Percentiles rank a stretch among this genome's conserved stretches.
Evolutionary conservation across 164 flowering plant genomes (phyloP).

Genomic region (Aristolochia contorta): DNA sequence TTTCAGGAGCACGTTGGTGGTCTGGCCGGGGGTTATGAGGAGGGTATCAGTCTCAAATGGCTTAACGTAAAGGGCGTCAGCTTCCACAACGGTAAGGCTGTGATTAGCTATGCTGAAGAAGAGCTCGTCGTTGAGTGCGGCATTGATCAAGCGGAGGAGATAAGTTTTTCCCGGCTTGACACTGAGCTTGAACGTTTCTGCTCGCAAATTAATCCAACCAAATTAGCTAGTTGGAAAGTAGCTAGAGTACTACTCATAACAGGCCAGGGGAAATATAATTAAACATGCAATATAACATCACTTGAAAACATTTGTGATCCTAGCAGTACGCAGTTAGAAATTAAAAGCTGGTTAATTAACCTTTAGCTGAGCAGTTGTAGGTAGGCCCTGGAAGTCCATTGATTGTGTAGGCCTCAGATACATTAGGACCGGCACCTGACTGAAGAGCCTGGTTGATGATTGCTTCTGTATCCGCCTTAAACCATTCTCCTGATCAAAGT

Average conservation of each 20-base stretch:
- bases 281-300: too few relatives aligned
- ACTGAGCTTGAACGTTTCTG: conserved; percentile 64
- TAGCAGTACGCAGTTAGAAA: too few relatives aligned
- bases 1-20: conserved; percentile 58
- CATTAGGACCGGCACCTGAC: conserved; percentile 57
- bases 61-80: conserved; percentile 58
- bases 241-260: too few relatives aligned
- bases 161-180: conserved; percentile 65
- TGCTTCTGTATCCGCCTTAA: conserved; percentile 50
- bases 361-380: conserved; percentile 62
- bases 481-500: conserved; percentile 52
- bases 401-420: conserved; percentile 69
- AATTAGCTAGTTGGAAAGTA: too few relatives aligned
- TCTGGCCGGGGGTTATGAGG: conserved; percentile 71
- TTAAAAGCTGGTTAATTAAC: conserved; percentile 16
- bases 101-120: conserved; percentile 78
- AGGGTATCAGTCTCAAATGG: conserved; percentile 46
- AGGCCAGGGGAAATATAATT: too few relatives aligned
- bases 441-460: conserved; percentile 47
- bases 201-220: too few relatives aligned
- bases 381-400: conserved; percentile 69
- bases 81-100: conserved; percentile 50
- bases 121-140: conserved; percentile 73
- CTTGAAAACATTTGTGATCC: too few relatives aligned
- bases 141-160: conserved; percentile 66